phyloP scores from a whole-genome alignment of 2,329 filamentous ascomycete genomes.

The Claviceps lovelessii region DNA sequence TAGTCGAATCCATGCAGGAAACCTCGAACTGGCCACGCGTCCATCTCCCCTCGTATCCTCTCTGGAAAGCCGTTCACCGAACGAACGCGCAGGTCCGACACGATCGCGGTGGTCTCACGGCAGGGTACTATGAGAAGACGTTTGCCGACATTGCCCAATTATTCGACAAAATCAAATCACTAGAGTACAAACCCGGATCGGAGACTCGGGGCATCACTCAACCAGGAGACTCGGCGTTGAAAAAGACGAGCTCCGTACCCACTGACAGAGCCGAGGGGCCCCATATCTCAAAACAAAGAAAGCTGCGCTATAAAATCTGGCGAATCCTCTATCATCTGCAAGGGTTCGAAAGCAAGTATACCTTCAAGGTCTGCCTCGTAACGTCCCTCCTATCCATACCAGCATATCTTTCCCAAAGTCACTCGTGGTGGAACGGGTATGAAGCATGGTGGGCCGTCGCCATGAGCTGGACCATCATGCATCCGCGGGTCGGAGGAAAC shows the following conservation, averaged over 20 bases:
- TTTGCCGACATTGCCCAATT: conserved; percentile 29
- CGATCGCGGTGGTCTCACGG: conserved; percentile 43
- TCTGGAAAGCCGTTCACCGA: conserved; percentile 37
- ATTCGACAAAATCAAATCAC: conserved; percentile 28
- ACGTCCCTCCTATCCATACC: conserved; percentile 38
- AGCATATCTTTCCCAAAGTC: conserved; percentile 32
- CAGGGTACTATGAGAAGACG: conserved; percentile 33
- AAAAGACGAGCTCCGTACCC: not conserved
- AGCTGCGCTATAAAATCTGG: conserved; percentile 34
- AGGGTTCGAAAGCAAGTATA: conserved; percentile 43
- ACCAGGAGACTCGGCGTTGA: not conserved
- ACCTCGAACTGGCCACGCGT: conserved; percentile 25
- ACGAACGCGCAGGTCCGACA: conserved; percentile 44
- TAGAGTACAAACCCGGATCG: conserved; percentile 15
- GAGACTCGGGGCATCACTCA: not conserved
- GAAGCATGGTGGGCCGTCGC: conserved; percentile 45
- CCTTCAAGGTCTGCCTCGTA: conserved; percentile 39
- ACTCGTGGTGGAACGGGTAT: conserved; percentile 39
- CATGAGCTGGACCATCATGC: conserved; percentile 40
- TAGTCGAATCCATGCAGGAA: conserved; percentile 33
- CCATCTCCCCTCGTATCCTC: conserved; percentile 38
- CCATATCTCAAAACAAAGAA: conserved; percentile 20
- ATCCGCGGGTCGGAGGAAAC: conserved; percentile 39
- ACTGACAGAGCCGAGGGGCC: not conserved
- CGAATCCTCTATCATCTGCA: conserved; percentile 35